Evolutionary conservation across 345 rosid genomes (phyloP).

Genomic region (Punica granatum): DNA sequence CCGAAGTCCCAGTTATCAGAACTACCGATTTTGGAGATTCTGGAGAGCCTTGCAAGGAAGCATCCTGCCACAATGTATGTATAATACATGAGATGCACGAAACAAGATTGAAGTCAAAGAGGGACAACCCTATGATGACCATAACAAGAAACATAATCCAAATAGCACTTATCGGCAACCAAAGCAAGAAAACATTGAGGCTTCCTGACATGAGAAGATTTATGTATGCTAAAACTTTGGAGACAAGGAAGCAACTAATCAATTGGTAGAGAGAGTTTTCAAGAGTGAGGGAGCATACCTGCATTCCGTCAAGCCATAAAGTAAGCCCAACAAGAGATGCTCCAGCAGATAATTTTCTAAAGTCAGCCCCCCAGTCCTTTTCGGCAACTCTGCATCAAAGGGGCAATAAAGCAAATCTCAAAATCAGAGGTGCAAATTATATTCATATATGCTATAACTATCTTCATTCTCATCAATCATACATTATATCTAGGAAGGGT

Average conservation of each 20-base stretch:
- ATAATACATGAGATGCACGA: not conserved
- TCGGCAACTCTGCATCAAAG: slow-evolving; percentile 72
- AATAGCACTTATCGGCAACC: not conserved
- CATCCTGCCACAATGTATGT: slow-evolving; percentile 46
- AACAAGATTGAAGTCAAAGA: not conserved
- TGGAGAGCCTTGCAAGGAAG: slow-evolving; percentile 86
- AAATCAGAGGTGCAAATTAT: not conserved
- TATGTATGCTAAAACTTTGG: not conserved
- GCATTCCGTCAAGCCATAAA: slow-evolving; percentile 94
- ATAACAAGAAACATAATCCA: not conserved
- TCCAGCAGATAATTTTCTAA: slow-evolving; percentile 89
- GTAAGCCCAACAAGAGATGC: slow-evolving; percentile 92
- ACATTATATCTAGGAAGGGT: not conserved
- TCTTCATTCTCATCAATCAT: not conserved
- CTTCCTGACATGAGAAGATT: not conserved
- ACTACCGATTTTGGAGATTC: slow-evolving; percentile 87
- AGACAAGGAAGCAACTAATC: slow-evolving; percentile 2
- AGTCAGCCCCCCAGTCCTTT: slow-evolving; percentile 95
- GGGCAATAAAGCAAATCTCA: not conserved
- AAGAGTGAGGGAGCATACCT: slow-evolving; percentile 42
- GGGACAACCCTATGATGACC: not conserved
- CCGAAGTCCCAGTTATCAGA: slow-evolving; percentile 79
- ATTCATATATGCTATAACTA: not conserved
- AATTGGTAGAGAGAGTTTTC: slow-evolving; percentile 2
- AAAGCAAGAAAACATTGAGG: not conserved